A percentile compares a stretch with the other conserved stretches of the same genome.
These are phyloP conservation scores for Microdochium nivale DNA, from an alignment of 2,329 filamentous ascomycete species.

Conservation along the genomic window DNA sequence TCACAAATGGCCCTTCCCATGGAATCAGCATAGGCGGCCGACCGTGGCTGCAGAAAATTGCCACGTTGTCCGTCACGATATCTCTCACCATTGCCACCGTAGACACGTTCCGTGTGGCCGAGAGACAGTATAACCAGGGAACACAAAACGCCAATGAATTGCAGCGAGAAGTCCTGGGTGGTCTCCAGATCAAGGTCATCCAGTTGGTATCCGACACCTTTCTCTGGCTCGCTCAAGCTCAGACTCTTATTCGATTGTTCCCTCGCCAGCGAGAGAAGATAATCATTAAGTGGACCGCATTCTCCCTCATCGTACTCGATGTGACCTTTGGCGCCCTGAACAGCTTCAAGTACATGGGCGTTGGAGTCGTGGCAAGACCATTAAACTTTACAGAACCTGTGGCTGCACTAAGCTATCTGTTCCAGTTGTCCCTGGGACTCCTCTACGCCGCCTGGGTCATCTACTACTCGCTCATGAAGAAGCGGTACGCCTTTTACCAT, in stretches of 20 bases:
- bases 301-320: constrained; percentile 84
- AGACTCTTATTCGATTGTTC: constrained; percentile 91
- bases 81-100: constrained; percentile 90
- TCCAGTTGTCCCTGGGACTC: constrained; percentile 77
- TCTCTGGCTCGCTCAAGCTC: constrained; percentile 93
- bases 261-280: constrained; percentile 95
- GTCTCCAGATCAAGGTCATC: constrained; percentile 79
- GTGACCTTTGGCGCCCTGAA: constrained; percentile 87
- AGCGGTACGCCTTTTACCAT: constrained; percentile 85
- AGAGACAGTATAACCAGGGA: constrained; percentile 70
- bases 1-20: constrained; percentile 72
- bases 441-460: constrained; percentile 91
- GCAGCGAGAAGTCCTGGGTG: constrained; percentile 71
- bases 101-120: constrained; percentile 80
- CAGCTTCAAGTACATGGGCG: constrained; percentile 58
- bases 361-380: constrained; percentile 47
- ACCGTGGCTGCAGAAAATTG: constrained; percentile 86
- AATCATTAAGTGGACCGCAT: constrained; percentile 97
- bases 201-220: constrained; percentile 93
- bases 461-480: constrained; percentile 88
- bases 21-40: constrained; percentile 82
- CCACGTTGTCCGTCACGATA: constrained; percentile 64
- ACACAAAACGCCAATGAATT: constrained; percentile 71
- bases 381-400: constrained; percentile 81
- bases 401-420: constrained; percentile 83